Base-by-base conservation (phyloP, 2,329 filamentous ascomycete species). In the Pestalotiopsis sp. region DNA sequence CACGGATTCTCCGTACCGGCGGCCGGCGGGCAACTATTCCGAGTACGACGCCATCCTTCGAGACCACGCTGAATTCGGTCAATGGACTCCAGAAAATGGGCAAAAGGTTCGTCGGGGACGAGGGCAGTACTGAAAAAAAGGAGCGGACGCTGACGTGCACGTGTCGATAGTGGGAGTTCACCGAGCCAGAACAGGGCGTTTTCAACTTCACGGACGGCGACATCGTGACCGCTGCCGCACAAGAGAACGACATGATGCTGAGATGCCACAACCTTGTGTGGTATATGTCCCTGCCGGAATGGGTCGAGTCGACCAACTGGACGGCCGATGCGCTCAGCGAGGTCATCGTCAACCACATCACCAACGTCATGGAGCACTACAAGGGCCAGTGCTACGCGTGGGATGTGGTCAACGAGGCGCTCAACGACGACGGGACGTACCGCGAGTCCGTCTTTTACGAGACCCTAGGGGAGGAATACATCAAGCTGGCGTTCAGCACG, bases 161-260 rank as follows among this genome's bases (percentile, higher is more conserved):
- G 9, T 52, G 59, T 39, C 13, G 5, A 2, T 59, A 79, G 75
- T 92, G 87, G 88, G 83, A 88, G 65, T 84, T 86, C 74, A 88
- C 82, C 60, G 90, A 92, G 78, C 88, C 89, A 2, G 74, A 83
- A 61, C 86, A 83, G 39, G 84, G 83, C 64, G 80, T 84, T 66
- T 92, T 91, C 83, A 88, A 88, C 78, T 92, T 84, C 77, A 87
- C 85, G 38, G 82, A 85, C 45, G 89, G 87, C 60, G 87, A 91
- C 67, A 79, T 82, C 64, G 81, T 86, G 36, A 76, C 83, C 63
- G 74, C 80, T 56, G 78, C 85, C 66, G 84, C 85, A 45, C 73
- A 77, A 56, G 74, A 79, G 64, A 80, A 82, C 52, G 75, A 78
- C 70, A 81, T 85, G 72, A 70, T 86, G 36, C 80, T 90, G 17